phyloP scores from a whole-genome alignment of 257 asterid genomes.

The Solanum chmielewskii region DNA sequence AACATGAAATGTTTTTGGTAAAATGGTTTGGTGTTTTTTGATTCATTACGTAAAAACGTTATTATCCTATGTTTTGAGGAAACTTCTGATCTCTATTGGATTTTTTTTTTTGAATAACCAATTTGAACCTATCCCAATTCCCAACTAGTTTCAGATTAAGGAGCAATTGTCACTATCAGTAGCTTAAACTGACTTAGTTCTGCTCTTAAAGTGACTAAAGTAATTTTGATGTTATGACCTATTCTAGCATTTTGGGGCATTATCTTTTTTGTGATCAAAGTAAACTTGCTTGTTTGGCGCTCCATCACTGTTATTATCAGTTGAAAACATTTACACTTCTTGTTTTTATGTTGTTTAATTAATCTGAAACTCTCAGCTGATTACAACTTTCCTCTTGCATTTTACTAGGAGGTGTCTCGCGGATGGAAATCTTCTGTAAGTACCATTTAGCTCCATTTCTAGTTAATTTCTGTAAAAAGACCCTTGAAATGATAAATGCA shows the following conservation, averaged over 20 bases:
- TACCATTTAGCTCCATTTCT: not conserved
- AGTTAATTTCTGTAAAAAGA: not conserved
- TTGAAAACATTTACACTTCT: not conserved
- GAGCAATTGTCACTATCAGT: not conserved
- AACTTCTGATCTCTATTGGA: too few species aligned
- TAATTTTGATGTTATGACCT: not conserved
- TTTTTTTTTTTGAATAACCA: too few species aligned
- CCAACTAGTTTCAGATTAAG: not conserved
- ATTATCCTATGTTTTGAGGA: not conserved
- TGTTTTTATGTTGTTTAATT: not conserved
- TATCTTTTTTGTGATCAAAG: not conserved
- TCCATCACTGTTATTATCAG: not conserved
- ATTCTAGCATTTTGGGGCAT: not conserved
- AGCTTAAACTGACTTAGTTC: not conserved
- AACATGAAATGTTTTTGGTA: not conserved
- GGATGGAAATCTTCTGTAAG: conserved; percentile 96
- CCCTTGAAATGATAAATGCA: not conserved
- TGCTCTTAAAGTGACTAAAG: not conserved
- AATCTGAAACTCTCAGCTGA: conserved; percentile 5
- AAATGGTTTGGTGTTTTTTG: not conserved
- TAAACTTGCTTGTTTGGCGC: not conserved
- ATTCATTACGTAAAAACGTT: not conserved
- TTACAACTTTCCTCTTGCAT: not conserved
- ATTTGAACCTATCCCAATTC: too few species aligned
- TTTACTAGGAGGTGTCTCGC: conserved; percentile 51